Percentiles rank a stretch among this genome's conserved stretches.
phyloP scores from a whole-genome alignment of 2,329 filamentous ascomycete genomes.

The Penicillium rolfsii region DNA sequence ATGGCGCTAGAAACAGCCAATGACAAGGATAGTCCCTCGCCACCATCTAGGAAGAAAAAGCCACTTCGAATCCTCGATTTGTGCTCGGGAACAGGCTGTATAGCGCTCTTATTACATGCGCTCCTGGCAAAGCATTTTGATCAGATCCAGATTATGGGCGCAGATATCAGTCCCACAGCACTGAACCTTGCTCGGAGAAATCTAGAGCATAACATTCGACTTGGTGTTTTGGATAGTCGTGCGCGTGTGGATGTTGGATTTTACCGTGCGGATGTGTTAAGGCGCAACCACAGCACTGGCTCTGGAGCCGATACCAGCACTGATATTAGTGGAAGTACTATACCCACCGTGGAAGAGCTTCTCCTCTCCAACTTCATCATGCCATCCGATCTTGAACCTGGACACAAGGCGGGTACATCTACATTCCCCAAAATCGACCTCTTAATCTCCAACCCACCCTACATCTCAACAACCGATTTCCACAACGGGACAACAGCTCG shows the following conservation, averaged over 20 bases:
- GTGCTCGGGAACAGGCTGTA: slow-evolving; percentile 90
- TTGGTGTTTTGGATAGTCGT: slow-evolving; percentile 30
- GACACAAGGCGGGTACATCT: not conserved
- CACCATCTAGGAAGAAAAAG: slow-evolving; percentile 7
- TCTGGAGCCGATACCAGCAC: not conserved
- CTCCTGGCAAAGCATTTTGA: slow-evolving; percentile 54
- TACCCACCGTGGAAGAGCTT: slow-evolving; percentile 21
- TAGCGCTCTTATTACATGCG: slow-evolving; percentile 74
- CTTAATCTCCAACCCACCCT: slow-evolving; percentile 87
- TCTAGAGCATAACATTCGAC: slow-evolving; percentile 54
- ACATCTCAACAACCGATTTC: slow-evolving; percentile 72
- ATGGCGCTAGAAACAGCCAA: slow-evolving; percentile 7
- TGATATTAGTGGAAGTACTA: not conserved
- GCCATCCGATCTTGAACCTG: not conserved
- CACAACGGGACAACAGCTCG: slow-evolving; percentile 61
- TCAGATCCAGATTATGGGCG: slow-evolving; percentile 61
- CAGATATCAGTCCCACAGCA: slow-evolving; percentile 73
- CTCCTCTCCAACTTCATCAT: slow-evolving; percentile 17
- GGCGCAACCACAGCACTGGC: not conserved
- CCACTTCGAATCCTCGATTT: slow-evolving; percentile 73
- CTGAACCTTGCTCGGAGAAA: slow-evolving; percentile 70
- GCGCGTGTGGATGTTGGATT: slow-evolving; percentile 50
- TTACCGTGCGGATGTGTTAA: slow-evolving; percentile 50
- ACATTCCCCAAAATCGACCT: slow-evolving; percentile 57
- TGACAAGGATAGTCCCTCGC: not conserved